Base-by-base conservation (phyloP, 108 stramenopile genomes). In the Mayamaea pseudoterrestris region DNA sequence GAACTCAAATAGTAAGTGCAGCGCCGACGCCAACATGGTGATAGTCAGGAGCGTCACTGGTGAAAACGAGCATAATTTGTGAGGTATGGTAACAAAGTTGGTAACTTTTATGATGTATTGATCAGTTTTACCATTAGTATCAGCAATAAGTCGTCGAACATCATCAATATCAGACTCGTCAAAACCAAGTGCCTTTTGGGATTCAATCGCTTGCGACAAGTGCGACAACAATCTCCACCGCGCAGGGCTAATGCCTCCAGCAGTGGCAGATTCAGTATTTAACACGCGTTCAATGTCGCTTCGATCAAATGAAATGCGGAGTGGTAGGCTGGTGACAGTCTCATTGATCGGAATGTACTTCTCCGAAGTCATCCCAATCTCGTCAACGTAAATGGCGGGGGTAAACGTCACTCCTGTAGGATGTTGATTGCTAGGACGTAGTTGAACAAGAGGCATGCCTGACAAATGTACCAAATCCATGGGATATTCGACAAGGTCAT, bases 1-100 rank as follows among this genome's bases (percentile, higher is more conserved):
- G 53, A 93, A 89, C 55, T 95, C 94, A 66, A 96, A 96, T 11
- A 96, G 60, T 8, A 96, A 67, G 55, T 96, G 94, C 35, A 96
- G 59, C 11, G 77, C 76, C 28, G 83, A 82, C n/a, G 89, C 93
- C 50, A 96, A 45, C 7, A 93, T 63, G n/a, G 94, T 96, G 11
- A 93, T 64, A 2, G 49, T 70, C 35, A 96, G 66, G n/a, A 96
- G 53, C 30, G 78, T 81, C 6, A 93, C 76, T n/a, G n/a, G n/a
- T n/a, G n/a, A n/a, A n/a, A n/a, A n/a, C n/a, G n/a, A n/a, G n/a
- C n/a, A n/a, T n/a, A n/a, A n/a, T n/a, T n/a, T n/a, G n/a, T n/a
- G n/a, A n/a, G n/a, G n/a, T n/a, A n/a, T n/a, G n/a, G n/a, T n/a
- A n/a, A n/a, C n/a, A n/a, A n/a, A n/a, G 49, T 80, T 75, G 32